Conservation (phyloP, 306 rosid species). For the Senna tora region DNA sequence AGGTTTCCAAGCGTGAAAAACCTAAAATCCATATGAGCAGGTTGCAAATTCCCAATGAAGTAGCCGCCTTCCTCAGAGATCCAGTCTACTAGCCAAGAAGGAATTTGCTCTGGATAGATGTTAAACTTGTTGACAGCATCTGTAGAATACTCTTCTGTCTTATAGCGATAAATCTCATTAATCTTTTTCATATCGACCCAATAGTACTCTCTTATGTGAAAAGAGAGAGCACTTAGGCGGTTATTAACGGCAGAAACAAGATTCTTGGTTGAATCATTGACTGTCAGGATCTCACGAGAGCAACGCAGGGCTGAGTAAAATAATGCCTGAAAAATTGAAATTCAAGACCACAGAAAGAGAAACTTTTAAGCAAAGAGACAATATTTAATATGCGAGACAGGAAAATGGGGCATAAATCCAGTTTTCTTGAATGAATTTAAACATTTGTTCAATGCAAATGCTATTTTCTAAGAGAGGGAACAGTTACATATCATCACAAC, state of each 20-base stretch:
- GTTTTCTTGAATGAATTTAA: conserved; percentile 8
- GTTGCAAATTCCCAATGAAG: conserved; percentile 87
- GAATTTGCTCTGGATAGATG: conserved; percentile 95
- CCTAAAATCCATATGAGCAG: conserved; percentile 96
- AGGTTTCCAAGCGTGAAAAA: conserved; percentile 90
- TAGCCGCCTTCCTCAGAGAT: conserved; percentile 87
- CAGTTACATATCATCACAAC: neutral
- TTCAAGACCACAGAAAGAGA: conserved; percentile 23
- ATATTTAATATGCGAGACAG: conserved; percentile 13
- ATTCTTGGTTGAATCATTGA: conserved; percentile 70
- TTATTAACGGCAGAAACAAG: conserved; percentile 72
- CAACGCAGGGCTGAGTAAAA: conserved; percentile 82
- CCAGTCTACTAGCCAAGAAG: conserved; percentile 95
- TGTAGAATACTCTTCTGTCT: conserved; percentile 88
- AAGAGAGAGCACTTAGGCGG: conserved; percentile 88
- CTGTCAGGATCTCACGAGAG: conserved; percentile 80
- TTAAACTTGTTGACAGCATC: conserved; percentile 93
- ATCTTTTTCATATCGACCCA: conserved; percentile 86
- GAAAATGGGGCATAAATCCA: neutral
- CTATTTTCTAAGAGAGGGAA: conserved; percentile 8
- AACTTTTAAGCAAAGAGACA: conserved; percentile 24
- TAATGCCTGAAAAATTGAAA: conserved; percentile 60
- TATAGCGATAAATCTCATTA: conserved; percentile 88
- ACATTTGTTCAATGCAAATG: conserved; percentile 7
- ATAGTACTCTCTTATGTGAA: conserved; percentile 87